phyloP scores from a whole-genome alignment of 148 eudicot genomes.

The Diospyros lotus region DNA sequence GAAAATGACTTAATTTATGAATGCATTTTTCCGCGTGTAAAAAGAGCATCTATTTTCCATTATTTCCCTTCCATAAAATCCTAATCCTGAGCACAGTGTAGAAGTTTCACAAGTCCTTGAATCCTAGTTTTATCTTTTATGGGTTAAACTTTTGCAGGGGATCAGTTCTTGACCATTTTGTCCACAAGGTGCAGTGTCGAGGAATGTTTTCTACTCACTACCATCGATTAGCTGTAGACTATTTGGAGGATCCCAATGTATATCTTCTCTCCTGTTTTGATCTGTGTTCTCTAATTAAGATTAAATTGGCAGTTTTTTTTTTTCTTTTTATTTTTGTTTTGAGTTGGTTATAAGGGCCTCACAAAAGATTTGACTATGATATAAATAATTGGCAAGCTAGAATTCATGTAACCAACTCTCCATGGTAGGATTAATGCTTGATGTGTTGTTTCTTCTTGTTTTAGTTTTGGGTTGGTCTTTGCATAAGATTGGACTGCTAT shows the following conservation, averaged over 20 bases:
- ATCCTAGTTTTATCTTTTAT: background rate
- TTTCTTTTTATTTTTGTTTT: too few species aligned
- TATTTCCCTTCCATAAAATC: too few species aligned
- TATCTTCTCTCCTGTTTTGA: constrained; percentile 8
- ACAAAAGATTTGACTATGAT: too few species aligned
- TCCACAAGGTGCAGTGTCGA: constrained; percentile 72
- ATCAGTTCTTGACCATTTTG: constrained; percentile 92
- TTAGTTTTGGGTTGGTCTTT: background rate
- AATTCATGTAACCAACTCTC: too few species aligned
- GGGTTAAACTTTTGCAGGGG: constrained; percentile 49
- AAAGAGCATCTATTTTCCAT: too few species aligned
- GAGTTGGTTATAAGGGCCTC: too few species aligned
- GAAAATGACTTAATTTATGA: too few species aligned
- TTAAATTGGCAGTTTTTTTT: background rate
- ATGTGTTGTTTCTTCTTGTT: background rate
- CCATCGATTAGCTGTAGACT: constrained; percentile 79
- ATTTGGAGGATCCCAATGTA: constrained; percentile 58
- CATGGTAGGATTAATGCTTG: background rate
- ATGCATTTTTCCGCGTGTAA: too few species aligned
- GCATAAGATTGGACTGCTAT: background rate
- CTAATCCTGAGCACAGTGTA: too few species aligned
- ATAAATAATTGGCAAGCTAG: too few species aligned
- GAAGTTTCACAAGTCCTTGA: too few species aligned
- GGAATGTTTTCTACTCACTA: constrained; percentile 98
- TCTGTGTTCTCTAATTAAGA: constrained; percentile 2